These are phyloP conservation scores for Megacollybia marginata DNA, from an alignment of 768 basidiomycete genomes.

Conservation along the genomic window DNA sequence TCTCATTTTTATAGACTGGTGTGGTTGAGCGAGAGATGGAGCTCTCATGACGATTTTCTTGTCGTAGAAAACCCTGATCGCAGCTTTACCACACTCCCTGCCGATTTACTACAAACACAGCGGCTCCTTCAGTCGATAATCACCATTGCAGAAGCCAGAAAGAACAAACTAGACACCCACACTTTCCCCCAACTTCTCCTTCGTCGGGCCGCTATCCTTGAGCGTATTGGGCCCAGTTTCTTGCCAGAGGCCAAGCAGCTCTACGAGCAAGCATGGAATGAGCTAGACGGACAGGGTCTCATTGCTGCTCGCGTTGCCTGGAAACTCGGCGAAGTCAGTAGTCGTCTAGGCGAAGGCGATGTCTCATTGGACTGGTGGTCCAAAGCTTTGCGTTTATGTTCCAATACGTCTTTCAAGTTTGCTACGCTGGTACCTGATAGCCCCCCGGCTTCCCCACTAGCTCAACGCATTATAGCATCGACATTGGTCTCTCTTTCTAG, in stretches of 20 bases:
- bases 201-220: conserved; percentile 49
- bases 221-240: conserved; percentile 49
- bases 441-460: conserved; percentile 48
- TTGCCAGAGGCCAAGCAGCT: conserved; percentile 47
- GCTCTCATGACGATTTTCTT: conserved; percentile 31
- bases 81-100: conserved; percentile 36
- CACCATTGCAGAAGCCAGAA: conserved; percentile 31
- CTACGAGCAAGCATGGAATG: conserved; percentile 53
- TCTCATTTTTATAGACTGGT: conserved; percentile 43
- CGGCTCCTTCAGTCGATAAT: conserved; percentile 45
- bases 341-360: conserved; percentile 41
- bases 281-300: conserved; percentile 27
- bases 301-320: conserved; percentile 49
- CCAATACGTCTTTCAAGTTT: conserved; percentile 19
- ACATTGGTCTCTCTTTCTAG: conserved; percentile 67
- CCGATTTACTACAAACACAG: conserved; percentile 47
- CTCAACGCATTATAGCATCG: conserved; percentile 55
- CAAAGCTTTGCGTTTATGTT: conserved; percentile 42
- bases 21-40: conserved; percentile 70
- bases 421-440: conserved; percentile 23
- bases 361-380: conserved; percentile 67
- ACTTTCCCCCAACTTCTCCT: conserved; percentile 49
- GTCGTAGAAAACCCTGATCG: conserved; percentile 19
- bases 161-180: conserved; percentile 36
- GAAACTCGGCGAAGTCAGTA: conserved; percentile 62